phyloP scores from a whole-genome alignment of 1,284 basidiomycete species.

The Apiotrichum siamense region DNA sequence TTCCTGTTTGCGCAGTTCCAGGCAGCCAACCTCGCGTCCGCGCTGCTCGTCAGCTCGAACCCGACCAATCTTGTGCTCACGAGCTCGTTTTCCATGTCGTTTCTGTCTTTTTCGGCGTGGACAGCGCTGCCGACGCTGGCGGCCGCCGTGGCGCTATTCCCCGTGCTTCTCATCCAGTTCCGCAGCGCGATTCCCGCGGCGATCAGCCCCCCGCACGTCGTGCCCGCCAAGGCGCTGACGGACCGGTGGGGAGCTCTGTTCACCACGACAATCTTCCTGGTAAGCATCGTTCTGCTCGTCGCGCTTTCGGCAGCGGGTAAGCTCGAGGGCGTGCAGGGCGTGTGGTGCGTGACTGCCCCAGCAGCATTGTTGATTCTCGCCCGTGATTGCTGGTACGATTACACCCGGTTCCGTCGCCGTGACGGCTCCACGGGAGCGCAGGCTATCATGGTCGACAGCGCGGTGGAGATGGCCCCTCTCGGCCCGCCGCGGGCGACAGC shows the following conservation, averaged over 20 bases:
- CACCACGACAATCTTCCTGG: conserved; percentile 50
- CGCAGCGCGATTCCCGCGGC: not conserved
- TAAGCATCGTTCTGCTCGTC: conserved; percentile 56
- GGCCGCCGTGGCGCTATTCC: conserved; percentile 40
- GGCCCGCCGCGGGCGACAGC: no score
- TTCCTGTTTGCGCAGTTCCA: conserved; percentile 67
- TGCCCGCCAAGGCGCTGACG: conserved; percentile 50
- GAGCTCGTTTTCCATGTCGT: conserved; percentile 45
- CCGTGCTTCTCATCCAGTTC: conserved; percentile 27
- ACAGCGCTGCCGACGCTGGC: conserved; percentile 45
- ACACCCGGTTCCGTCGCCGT: not conserved
- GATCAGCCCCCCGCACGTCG: conserved; percentile 38
- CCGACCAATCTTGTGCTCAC: conserved; percentile 52
- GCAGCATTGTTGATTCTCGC: conserved; percentile 69
- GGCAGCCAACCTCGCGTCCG: conserved; percentile 66
- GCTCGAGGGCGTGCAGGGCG: conserved; percentile 61
- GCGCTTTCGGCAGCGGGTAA: conserved; percentile 54
- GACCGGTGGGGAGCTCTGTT: conserved; percentile 54
- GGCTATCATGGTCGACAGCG: not conserved
- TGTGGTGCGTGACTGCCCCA: conserved; percentile 69
- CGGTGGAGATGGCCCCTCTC: not conserved
- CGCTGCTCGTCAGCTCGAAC: conserved; percentile 50
- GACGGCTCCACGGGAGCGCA: not conserved
- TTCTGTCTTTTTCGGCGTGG: conserved; percentile 47
- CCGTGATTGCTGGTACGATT: conserved; percentile 62